Base-by-base conservation (phyloP, 768 basidiomycete genomes). In the Russula emetica region DNA sequence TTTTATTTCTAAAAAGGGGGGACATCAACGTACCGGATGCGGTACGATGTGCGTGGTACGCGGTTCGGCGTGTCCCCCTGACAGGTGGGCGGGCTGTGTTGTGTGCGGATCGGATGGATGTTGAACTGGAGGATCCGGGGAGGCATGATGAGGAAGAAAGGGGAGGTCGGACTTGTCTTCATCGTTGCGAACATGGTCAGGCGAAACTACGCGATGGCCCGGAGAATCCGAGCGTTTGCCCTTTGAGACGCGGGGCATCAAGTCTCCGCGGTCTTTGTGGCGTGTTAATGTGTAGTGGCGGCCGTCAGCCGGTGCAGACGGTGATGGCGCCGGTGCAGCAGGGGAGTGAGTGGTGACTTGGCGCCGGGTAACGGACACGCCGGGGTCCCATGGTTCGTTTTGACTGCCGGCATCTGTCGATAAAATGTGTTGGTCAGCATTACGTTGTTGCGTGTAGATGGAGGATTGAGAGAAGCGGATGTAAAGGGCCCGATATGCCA, bases 11-110 rank as follows among this genome's bases (percentile, higher is more conserved):
- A 38, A 40, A 38, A 54, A 45, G 30, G 10, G 56, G 14, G 36
- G 10, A 5, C n/a, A 52, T 55, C 22, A 22, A 64, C 63, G 38
- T 58, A 68, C 67, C 42, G 61, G 58, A 47, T 68, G 40, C 28
- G 60, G 42, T 32, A 34, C 49, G 52, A 62, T 66, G 24, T 44
- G 64, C 4, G 45, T 14, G 49, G 56, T 5, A 45, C 44, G 34
- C 38, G 51, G 38, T 18, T 52, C 2, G 28, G 30, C 16, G 24
- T 42, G 28, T 52, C 34, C 32, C 24, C 56, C 32, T 24, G 58
- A 36, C 24, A 45, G 9, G 22, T 55, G 22, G 30, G 61, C 9
- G 11, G 26, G n/a, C 47, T n/a, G 57, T 26, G 40, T 28, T 14
- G 44, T 42, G 54, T 45, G 58, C 28, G 53, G 59, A 65, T 61